Percentiles rank a stretch among this genome's conserved stretches.
Conservation (phyloP, 495 filamentous ascomycete genomes). For the Xylaria palmicola region DNA sequence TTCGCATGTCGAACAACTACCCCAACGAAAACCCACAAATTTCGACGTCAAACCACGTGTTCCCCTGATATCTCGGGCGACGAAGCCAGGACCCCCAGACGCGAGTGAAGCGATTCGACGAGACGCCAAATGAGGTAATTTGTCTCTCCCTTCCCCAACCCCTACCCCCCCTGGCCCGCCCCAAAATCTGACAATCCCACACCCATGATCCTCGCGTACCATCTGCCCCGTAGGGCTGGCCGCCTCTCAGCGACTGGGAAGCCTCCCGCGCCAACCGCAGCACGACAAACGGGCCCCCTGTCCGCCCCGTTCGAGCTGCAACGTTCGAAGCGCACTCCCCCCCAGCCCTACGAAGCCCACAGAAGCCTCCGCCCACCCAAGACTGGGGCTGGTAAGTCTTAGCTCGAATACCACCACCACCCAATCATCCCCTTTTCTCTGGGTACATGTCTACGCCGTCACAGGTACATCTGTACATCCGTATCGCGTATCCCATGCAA, state of each 20-base stretch:
- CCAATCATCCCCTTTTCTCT: not conserved
- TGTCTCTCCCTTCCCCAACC: too few relatives aligned
- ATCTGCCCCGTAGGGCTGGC: conserved; percentile 14
- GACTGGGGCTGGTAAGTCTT: not conserved
- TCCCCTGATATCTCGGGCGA: not conserved
- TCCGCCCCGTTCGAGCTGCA: not conserved
- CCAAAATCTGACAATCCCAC: not conserved
- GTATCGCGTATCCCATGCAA: not conserved
- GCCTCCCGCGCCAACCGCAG: conserved; percentile 1
- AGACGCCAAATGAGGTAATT: conserved; percentile 1
- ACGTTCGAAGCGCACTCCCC: not conserved
- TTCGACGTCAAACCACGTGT: conserved; percentile 6
- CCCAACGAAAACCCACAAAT: not conserved
- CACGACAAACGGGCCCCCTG: not conserved
- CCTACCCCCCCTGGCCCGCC: too few relatives aligned
- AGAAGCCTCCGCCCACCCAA: not conserved
- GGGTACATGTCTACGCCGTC: not conserved
- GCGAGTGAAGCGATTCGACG: not conserved
- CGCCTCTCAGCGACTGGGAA: not conserved
- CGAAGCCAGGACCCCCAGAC: not conserved
- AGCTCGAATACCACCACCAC: not conserved
- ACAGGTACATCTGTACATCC: not conserved
- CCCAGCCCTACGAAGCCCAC: conserved; percentile 12
- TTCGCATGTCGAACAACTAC: not conserved
- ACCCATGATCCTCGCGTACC: not conserved